Conservation (phyloP, 106 monocot species). For the Alisma plantagoaquatica region DNA sequence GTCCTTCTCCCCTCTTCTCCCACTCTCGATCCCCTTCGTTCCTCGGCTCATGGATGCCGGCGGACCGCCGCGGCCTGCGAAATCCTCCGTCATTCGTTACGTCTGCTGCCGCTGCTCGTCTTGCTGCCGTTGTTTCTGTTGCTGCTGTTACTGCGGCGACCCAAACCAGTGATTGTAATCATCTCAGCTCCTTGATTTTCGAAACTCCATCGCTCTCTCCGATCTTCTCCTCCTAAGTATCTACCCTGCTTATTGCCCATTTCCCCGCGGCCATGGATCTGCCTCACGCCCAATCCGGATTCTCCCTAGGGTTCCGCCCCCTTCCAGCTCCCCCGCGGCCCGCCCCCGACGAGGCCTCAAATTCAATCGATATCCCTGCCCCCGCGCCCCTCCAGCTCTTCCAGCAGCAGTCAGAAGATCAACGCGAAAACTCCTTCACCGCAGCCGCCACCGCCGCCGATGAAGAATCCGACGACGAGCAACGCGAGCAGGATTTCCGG, state of each 20-base stretch:
- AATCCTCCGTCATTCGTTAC: not conserved
- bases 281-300: not conserved
- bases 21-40: too few relatives aligned
- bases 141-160: conserved; percentile 3
- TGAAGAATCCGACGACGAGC: conserved; percentile 15
- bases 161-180: too few relatives aligned
- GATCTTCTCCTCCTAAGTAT: too few relatives aligned
- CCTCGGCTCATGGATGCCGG: conserved; percentile 1
- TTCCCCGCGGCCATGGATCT: too few relatives aligned
- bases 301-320: conserved; percentile 14
- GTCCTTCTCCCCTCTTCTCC: too few relatives aligned
- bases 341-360: not conserved
- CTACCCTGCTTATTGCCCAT: too few relatives aligned
- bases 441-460: not conserved
- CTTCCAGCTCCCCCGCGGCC: not conserved
- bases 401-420: conserved; percentile 15
- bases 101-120: conserved; percentile 2
- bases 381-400: conserved; percentile 17
- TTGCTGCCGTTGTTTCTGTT: conserved; percentile 11
- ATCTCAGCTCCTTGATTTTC: not conserved
- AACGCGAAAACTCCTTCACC: conserved; percentile 10
- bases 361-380: not conserved
- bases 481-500: conserved; percentile 6
- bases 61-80: not conserved
- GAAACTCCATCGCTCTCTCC: not conserved